Evolutionary conservation across 2,329 filamentous ascomycete species (phyloP).

Genomic region (Fusarium setosum): DNA sequence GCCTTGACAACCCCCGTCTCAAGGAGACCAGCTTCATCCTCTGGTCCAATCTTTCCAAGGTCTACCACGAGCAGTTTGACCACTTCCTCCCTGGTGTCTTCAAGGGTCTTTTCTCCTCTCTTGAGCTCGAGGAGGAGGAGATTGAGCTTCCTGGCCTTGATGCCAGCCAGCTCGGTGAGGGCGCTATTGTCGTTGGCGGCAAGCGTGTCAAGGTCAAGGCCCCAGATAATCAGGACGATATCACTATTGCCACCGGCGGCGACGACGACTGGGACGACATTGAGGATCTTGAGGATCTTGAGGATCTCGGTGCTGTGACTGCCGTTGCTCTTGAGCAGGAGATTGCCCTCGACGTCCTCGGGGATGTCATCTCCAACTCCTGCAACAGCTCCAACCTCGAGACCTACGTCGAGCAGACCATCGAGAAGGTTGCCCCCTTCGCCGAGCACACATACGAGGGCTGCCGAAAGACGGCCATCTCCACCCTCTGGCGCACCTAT

Average conservation of each 20-base stretch:
- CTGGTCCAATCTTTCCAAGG: slow-evolving; percentile 94
- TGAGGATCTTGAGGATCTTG: slow-evolving; percentile 84
- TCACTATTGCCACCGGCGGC: slow-evolving; percentile 67
- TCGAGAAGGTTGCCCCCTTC: slow-evolving; percentile 83
- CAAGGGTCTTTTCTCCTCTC: slow-evolving; percentile 82
- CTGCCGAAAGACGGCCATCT: slow-evolving; percentile 90
- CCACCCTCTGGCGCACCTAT: slow-evolving; percentile 93
- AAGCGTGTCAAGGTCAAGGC: slow-evolving; percentile 85
- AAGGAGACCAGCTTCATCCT: slow-evolving; percentile 98
- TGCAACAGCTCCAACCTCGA: slow-evolving; percentile 78
- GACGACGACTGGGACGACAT: slow-evolving; percentile 67
- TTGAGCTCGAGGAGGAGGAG: slow-evolving; percentile 91
- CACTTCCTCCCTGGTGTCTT: slow-evolving; percentile 84
- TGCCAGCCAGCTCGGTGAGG: slow-evolving; percentile 72
- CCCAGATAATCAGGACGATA: slow-evolving; percentile 65
- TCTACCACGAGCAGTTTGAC: slow-evolving; percentile 87
- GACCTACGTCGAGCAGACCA: slow-evolving; percentile 88
- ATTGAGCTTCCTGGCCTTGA: slow-evolving; percentile 76
- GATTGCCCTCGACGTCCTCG: slow-evolving; percentile 93
- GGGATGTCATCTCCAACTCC: slow-evolving; percentile 90
- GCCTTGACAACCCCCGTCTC: slow-evolving; percentile 88
- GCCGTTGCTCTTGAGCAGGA: slow-evolving; percentile 96
- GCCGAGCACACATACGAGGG: slow-evolving; percentile 93
- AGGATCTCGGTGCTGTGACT: slow-evolving; percentile 86
- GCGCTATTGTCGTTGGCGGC: slow-evolving; percentile 81